These are phyloP conservation scores for Jacaranda copaia DNA, from an alignment of 257 asterid genomes.

Conservation along the genomic window DNA sequence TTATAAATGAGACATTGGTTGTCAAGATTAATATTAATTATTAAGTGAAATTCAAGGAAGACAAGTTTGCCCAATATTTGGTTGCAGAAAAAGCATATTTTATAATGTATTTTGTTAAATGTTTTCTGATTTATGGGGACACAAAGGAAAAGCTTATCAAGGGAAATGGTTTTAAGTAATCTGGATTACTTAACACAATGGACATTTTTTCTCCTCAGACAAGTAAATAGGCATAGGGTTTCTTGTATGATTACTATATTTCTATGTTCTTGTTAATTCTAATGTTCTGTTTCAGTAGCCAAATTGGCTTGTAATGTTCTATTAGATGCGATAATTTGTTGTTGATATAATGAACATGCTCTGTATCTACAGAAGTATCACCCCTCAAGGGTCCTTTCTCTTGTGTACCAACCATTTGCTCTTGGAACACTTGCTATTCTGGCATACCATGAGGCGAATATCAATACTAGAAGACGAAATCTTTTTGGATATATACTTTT, in stretches of 20 bases:
- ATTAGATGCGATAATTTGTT: background rate
- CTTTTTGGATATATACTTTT: constrained; percentile 53
- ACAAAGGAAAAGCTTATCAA: background rate
- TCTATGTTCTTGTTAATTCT: too few relatives aligned
- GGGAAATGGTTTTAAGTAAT: background rate
- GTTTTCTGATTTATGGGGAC: background rate
- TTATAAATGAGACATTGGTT: background rate
- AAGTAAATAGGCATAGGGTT: too few relatives aligned
- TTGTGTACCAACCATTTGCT: constrained; percentile 63
- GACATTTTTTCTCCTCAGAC: too few relatives aligned
- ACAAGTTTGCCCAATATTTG: background rate
- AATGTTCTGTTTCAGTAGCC: too few relatives aligned
- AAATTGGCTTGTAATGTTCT: too few relatives aligned
- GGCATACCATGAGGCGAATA: constrained; percentile 51
- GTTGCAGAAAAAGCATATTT: too few relatives aligned
- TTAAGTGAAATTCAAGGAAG: too few relatives aligned
- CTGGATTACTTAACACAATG: background rate
- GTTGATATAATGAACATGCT: constrained; percentile 4
- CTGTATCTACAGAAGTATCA: constrained; percentile 45
- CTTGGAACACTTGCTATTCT: constrained; percentile 50
- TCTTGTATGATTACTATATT: too few relatives aligned
- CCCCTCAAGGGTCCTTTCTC: constrained; percentile 60
- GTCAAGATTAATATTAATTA: background rate
- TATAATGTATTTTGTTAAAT: background rate
- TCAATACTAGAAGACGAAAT: constrained; percentile 51